These are phyloP conservation scores for Jaapia argillacea DNA, from an alignment of 768 basidiomycete species.

Conservation along the genomic window DNA sequence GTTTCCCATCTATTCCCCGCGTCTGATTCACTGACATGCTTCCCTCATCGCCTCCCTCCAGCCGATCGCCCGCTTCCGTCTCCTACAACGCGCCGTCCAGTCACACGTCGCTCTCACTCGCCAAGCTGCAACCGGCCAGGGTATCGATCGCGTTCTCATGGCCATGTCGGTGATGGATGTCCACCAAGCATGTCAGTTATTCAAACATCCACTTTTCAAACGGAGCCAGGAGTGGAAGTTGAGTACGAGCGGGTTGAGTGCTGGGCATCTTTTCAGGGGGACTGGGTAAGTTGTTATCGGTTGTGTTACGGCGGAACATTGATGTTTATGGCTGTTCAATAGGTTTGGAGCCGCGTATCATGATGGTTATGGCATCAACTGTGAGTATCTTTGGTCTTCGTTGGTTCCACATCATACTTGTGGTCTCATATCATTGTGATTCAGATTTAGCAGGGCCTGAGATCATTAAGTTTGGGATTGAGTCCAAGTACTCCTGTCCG, in stretches of 20 bases:
- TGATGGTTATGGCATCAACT: slow-evolving; percentile 93
- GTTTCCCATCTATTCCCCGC: not conserved
- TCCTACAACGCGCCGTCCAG: slow-evolving; percentile 59
- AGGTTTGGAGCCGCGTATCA: slow-evolving; percentile 74
- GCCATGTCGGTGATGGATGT: too few relatives aligned
- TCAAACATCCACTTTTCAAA: slow-evolving; percentile 70
- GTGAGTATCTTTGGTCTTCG: slow-evolving; percentile 39
- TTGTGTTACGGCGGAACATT: not conserved
- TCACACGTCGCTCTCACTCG: slow-evolving; percentile 66
- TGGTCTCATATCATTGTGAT: slow-evolving; percentile 11
- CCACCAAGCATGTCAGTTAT: too few relatives aligned
- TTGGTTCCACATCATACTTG: not conserved
- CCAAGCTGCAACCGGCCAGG: slow-evolving; percentile 70
- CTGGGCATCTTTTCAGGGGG: slow-evolving; percentile 78
- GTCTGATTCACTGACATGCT: not conserved
- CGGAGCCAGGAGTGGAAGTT: slow-evolving; percentile 79
- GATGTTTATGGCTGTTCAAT: slow-evolving; percentile 2
- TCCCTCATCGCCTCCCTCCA: slow-evolving; percentile 4
- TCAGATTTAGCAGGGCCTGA: slow-evolving; percentile 74
- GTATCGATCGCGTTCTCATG: slow-evolving; percentile 87
- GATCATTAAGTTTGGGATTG: slow-evolving; percentile 86
- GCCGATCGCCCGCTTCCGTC: slow-evolving; percentile 25
- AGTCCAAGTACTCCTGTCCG: slow-evolving; percentile 69
- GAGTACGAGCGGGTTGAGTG: slow-evolving; percentile 83
- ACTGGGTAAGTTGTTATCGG: slow-evolving; percentile 49